phyloP scores from a whole-genome alignment of 306 rosid species.

The Lathyrus aphaca region DNA sequence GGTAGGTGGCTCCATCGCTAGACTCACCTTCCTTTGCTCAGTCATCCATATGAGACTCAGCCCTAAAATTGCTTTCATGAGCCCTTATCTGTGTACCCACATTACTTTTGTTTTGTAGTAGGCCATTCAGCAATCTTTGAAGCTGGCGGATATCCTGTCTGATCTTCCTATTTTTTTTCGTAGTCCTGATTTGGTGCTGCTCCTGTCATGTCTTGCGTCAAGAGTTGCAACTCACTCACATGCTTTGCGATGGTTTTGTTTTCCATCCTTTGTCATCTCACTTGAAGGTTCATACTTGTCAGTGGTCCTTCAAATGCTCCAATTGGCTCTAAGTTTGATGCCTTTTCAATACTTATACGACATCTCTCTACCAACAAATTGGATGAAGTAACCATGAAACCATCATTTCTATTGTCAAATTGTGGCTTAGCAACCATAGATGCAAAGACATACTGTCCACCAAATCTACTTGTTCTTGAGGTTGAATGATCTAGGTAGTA shows the following conservation, averaged over 20 bases:
- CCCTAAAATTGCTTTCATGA: not conserved
- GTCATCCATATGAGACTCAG: not conserved
- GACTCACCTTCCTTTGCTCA: not conserved
- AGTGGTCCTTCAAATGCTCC: not conserved
- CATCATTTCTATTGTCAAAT: not conserved
- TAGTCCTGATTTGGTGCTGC: not conserved
- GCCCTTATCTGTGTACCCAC: not conserved
- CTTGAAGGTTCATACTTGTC: not conserved
- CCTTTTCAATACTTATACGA: not conserved
- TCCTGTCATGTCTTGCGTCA: not conserved
- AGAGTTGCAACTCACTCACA: conserved; percentile 3
- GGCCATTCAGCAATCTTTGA: not conserved
- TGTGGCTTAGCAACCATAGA: not conserved
- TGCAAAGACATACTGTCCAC: not conserved
- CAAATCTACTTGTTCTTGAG: not conserved
- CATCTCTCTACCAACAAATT: not conserved
- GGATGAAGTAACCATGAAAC: not conserved
- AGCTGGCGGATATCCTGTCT: not conserved
- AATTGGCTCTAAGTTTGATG: not conserved
- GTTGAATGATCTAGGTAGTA: not conserved
- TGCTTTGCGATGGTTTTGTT: not conserved
- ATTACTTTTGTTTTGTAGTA: not conserved
- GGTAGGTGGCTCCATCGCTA: not conserved
- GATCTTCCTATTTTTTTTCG: not conserved
- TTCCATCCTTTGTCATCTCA: not conserved